Evolutionary conservation across 176 grass and related monocot species (phyloP).

Genomic region (Bonia amplexicaulis): DNA sequence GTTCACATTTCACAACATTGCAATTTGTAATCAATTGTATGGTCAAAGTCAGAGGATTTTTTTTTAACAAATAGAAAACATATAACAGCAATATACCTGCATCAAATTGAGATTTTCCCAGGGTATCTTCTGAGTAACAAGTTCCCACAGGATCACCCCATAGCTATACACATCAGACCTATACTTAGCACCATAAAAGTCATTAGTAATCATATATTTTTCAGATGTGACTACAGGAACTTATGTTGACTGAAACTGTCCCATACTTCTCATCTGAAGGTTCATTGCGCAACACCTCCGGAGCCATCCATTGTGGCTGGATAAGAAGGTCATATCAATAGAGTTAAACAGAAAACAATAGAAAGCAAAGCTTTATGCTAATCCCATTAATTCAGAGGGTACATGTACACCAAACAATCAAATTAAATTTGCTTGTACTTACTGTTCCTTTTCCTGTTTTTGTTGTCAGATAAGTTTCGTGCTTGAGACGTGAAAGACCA

Average conservation of each 20-base stretch:
- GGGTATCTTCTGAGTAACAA: conserved; percentile 95
- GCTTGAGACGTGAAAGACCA: conserved; percentile 97
- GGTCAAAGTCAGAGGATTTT: neutral
- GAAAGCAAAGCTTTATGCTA: conserved; percentile 5
- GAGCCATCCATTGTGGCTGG: conserved; percentile 99
- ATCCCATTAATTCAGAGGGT: neutral
- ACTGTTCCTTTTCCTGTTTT: conserved; percentile 97
- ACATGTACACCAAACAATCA: neutral
- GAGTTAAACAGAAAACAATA: conserved; percentile 24
- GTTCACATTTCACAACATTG: neutral
- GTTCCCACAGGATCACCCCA: conserved; percentile 96
- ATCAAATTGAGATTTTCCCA: conserved; percentile 98
- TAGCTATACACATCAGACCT: conserved; percentile 99
- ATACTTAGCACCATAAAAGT: conserved; percentile 27
- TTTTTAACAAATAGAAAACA: neutral
- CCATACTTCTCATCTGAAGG: conserved; percentile 90
- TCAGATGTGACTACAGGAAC: neutral
- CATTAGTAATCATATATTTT: conserved; percentile 34
- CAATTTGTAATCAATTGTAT: neutral
- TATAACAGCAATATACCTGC: conserved; percentile 56
- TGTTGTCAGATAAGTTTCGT: conserved; percentile 83
- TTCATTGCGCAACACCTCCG: conserved; percentile 94
- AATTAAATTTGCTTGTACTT: conserved; percentile 31
- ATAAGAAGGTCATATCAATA: conserved; percentile 16
- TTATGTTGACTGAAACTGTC: conserved; percentile 4